Conservation (phyloP, 2,329 filamentous ascomycete genomes). For the Leptodontidium sp. region DNA sequence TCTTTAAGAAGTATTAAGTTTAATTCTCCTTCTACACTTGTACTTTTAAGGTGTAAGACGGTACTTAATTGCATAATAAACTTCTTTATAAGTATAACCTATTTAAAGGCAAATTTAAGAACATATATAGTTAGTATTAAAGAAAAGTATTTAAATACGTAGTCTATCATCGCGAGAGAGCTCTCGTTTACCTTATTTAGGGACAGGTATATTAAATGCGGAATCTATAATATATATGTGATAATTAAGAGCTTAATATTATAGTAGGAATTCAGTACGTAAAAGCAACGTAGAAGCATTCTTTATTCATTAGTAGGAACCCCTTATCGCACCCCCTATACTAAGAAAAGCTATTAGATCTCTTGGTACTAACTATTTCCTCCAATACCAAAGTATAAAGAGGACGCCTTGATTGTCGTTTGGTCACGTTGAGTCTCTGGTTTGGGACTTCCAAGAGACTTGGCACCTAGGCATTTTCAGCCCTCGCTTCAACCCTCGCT, state of each 20-base stretch:
- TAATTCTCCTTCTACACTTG: neutral
- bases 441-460: slow-evolving; percentile 11
- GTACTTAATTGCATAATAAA: slow-evolving; percentile 23
- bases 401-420: neutral
- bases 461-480: slow-evolving; percentile 16
- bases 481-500: slow-evolving; percentile 9
- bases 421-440: neutral
- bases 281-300: too few species aligned
- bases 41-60: slow-evolving; percentile 28
- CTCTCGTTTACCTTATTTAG: too few species aligned
- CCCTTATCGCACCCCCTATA: too few species aligned
- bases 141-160: slow-evolving; percentile 22
- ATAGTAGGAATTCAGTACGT: too few species aligned
- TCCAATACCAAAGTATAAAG: neutral
- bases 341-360: too few species aligned
- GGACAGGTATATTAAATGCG: too few species aligned
- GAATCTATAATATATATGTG: too few species aligned
- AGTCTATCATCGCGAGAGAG: too few species aligned
- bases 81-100: slow-evolving; percentile 20
- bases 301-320: too few species aligned
- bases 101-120: slow-evolving; percentile 14
- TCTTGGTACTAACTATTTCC: too few species aligned
- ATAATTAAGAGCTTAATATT: too few species aligned
- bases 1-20: slow-evolving; percentile 25
- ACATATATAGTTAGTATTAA: slow-evolving; percentile 12